phyloP scores from a whole-genome alignment of 257 asterid species.

The Nicotiana sylvestris region DNA sequence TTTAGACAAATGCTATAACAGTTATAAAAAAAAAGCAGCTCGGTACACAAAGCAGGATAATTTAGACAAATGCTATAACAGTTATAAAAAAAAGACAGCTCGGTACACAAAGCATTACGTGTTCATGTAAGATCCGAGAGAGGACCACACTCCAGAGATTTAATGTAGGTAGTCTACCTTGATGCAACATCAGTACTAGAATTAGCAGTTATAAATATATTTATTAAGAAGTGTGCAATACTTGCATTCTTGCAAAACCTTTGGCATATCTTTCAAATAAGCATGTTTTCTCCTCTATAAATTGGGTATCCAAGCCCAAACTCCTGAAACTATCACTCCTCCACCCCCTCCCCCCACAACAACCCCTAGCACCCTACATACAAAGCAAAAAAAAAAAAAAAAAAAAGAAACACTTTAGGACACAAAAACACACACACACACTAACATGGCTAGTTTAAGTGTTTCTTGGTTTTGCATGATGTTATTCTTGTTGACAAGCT shows the following conservation, averaged over 20 bases:
- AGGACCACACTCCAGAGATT: fast-evolving
- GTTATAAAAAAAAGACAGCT: too few species aligned
- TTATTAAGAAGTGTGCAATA: background rate
- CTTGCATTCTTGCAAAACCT: background rate
- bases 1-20: too few species aligned
- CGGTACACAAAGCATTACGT: too few species aligned
- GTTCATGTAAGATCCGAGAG: fast-evolving
- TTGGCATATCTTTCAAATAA: background rate
- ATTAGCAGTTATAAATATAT: background rate
- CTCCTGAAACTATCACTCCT: background rate
- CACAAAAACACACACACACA: background rate
- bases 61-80: background rate
- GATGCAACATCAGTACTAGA: fast-evolving
- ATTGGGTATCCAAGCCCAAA: background rate
- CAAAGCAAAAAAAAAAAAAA: background rate
- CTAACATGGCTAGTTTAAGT: background rate
- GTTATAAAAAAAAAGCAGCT: too few species aligned
- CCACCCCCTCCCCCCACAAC: background rate
- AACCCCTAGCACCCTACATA: background rate
- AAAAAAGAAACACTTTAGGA: background rate
- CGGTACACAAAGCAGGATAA: background rate
- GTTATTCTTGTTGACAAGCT: background rate
- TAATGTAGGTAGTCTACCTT: too few species aligned
- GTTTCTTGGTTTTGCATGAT: background rate
- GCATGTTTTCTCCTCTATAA: background rate